phyloP scores from a whole-genome alignment of 352 stramenopile species.

The Halophytophthora polymorphica region DNA sequence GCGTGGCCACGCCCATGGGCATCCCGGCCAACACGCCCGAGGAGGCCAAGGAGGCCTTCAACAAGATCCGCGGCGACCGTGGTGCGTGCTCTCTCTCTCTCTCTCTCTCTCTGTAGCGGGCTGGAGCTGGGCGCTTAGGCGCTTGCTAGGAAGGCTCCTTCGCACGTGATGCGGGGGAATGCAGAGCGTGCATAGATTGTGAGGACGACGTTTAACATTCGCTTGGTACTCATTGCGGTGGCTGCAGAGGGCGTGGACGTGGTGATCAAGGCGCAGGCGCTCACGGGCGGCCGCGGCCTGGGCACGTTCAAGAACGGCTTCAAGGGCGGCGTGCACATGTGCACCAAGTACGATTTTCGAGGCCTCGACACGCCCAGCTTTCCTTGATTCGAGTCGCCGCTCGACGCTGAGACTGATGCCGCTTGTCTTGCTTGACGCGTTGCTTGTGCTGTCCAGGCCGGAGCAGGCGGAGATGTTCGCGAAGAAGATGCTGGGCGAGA shows the following conservation, averaged over 20 bases:
- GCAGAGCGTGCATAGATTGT: conserved; percentile 9
- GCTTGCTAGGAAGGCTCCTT: too few relatives aligned
- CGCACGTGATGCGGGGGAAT: background rate
- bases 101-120: background rate
- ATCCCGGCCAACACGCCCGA: conserved; percentile 75
- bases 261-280: conserved; percentile 96
- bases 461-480: conserved; percentile 79
- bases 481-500: conserved; percentile 91
- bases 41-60: conserved; percentile 80
- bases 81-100: conserved; percentile 32
- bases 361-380: too few relatives aligned
- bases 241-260: conserved; percentile 79
- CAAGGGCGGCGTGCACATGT: conserved; percentile 97
- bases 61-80: conserved; percentile 69
- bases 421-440: background rate
- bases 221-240: background rate
- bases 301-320: conserved; percentile 97
- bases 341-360: conserved; percentile 60
- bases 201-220: conserved; percentile 17
- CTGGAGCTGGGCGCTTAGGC: conserved; percentile 1
- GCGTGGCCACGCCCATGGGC: conserved; percentile 68
- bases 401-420: background rate
- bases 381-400: background rate
- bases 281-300: conserved; percentile 94
- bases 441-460: conserved; percentile 9